Evolutionary conservation across 1,139 yeast genomes (phyloP).

Genomic region (Candida sp.): DNA sequence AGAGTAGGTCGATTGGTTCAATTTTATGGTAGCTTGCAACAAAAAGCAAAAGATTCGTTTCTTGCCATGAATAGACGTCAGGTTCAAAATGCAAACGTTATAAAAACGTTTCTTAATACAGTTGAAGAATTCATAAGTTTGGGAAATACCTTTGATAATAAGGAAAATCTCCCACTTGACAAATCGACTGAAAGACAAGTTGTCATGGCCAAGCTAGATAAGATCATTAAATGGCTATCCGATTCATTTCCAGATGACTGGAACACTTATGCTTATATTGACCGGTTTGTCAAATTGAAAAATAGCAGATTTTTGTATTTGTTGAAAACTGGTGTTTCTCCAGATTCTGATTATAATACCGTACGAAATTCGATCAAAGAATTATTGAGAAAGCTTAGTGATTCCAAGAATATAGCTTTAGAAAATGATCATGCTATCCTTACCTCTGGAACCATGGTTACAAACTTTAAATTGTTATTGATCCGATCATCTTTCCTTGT

Average conservation of each 20-base stretch:
- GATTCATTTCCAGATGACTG: slow-evolving; percentile 52
- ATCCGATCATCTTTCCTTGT: slow-evolving; percentile 61
- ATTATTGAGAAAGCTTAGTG: slow-evolving; percentile 50
- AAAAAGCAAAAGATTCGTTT: slow-evolving; percentile 61
- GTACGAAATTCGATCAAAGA: slow-evolving; percentile 63
- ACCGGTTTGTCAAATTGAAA: slow-evolving; percentile 48
- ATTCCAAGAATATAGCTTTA: slow-evolving; percentile 44
- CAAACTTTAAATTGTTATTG: slow-evolving; percentile 52
- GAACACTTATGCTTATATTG: slow-evolving; percentile 47
- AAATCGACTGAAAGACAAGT: slow-evolving; percentile 15
- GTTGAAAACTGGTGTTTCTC: slow-evolving; percentile 49
- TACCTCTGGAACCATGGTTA: slow-evolving; percentile 46
- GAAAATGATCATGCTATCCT: slow-evolving; percentile 36
- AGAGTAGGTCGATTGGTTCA: slow-evolving; percentile 55
- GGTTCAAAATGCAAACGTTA: slow-evolving; percentile 48
- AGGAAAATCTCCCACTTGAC: slow-evolving; percentile 29
- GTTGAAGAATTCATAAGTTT: slow-evolving; percentile 30
- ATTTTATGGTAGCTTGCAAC: slow-evolving; percentile 48
- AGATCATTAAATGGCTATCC: slow-evolving; percentile 64
- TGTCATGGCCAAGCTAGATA: slow-evolving; percentile 40
- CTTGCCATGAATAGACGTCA: slow-evolving; percentile 70
- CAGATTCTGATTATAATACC: slow-evolving; percentile 59
- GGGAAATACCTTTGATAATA: slow-evolving; percentile 29
- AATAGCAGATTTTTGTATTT: slow-evolving; percentile 58
- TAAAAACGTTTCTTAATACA: slow-evolving; percentile 30